Conservation (phyloP, 1,139 yeast species). For the Taiozyma sp. region DNA sequence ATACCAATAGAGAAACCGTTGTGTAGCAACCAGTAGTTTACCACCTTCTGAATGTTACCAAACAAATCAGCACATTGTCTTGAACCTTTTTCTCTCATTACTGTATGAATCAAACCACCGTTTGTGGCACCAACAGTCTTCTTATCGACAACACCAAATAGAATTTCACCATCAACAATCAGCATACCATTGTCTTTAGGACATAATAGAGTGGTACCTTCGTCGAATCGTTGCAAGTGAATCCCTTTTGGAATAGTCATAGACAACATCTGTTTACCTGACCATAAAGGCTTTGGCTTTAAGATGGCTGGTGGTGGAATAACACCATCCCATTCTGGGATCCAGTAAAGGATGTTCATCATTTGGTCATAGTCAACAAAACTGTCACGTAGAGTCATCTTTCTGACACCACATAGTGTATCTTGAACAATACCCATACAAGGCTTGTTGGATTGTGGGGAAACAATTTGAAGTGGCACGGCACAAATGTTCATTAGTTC, state of each 20-base stretch:
- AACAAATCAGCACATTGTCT: constrained; percentile 83
- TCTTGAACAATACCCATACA: constrained; percentile 99
- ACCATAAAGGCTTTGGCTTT: constrained; percentile 96
- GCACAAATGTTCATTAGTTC: constrained; percentile 94
- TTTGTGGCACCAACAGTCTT: constrained; percentile 98
- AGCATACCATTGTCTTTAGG: constrained; percentile 52
- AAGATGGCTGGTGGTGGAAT: constrained; percentile 95
- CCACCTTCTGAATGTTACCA: constrained; percentile 91
- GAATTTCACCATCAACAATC: constrained; percentile 41
- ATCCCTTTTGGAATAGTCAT: constrained; percentile 95
- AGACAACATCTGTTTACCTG: constrained; percentile 92
- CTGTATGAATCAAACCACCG: constrained; percentile 96
- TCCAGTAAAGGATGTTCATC: constrained; percentile 96
- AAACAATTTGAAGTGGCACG: constrained; percentile 94
- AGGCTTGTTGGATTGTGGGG: constrained; percentile 98
- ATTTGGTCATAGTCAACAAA: constrained; percentile 91
- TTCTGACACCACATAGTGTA: constrained; percentile 94
- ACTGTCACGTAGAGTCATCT: constrained; percentile 85
- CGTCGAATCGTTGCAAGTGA: constrained; percentile 89
- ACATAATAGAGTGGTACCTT: constrained; percentile 74
- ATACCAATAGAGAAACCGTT: constrained; percentile 98
- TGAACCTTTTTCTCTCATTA: constrained; percentile 96
- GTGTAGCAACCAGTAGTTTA: constrained; percentile 93
- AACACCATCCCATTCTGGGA: constrained; percentile 98
- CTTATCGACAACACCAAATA: constrained; percentile 97